Conservation (phyloP, 768 basidiomycete genomes). For the Lentinula sp. region DNA sequence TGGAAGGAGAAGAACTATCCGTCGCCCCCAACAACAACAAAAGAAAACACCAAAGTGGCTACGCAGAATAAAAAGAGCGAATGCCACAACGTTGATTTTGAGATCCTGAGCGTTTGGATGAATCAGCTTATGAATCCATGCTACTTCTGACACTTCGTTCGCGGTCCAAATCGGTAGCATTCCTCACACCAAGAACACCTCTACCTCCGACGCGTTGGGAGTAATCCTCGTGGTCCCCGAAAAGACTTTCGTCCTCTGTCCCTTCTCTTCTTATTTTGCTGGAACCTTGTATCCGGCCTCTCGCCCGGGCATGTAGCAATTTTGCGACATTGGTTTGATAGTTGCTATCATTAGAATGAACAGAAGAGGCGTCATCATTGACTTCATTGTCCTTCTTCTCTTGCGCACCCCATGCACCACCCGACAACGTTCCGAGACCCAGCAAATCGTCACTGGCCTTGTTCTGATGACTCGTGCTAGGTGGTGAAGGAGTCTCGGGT, state of each 20-base stretch:
- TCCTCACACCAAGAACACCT: not conserved
- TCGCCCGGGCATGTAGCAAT: not conserved
- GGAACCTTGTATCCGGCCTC: not conserved
- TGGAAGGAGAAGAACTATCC: not conserved
- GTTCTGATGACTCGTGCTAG: not conserved
- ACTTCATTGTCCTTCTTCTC: not conserved
- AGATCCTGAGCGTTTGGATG: not conserved
- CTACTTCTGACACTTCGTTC: slow-evolving; percentile 1
- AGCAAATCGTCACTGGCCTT: not conserved
- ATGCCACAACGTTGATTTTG: not conserved
- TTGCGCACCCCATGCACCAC: not conserved
- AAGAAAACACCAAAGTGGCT: not conserved
- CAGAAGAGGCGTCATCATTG: not conserved
- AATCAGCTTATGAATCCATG: not conserved
- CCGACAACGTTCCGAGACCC: not conserved
- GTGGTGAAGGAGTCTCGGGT: not conserved
- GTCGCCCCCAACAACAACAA: not conserved
- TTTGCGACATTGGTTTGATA: not conserved
- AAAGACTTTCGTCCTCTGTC: not conserved
- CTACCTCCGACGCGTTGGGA: not conserved
- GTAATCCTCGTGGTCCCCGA: slow-evolving; percentile 6
- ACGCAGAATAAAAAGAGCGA: not conserved
- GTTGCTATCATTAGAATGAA: not conserved
- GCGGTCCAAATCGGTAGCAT: not conserved
- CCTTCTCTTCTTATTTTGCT: not conserved